Conservation (phyloP, 805 yeast genomes). For the Blastobotrys attinorum region DNA sequence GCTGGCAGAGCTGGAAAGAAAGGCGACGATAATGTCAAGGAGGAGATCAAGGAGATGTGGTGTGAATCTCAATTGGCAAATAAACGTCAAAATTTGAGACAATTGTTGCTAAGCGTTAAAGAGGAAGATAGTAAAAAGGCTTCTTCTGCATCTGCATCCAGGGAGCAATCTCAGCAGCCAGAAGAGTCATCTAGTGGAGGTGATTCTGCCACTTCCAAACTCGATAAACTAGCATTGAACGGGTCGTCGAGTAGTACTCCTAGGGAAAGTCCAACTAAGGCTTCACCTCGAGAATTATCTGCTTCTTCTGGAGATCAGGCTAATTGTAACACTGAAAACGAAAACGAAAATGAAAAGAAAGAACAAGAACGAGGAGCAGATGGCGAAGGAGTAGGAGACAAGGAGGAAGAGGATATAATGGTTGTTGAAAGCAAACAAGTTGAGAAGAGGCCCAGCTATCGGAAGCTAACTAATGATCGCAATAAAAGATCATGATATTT, state of each 20-base stretch:
- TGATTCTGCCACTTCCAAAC: background rate
- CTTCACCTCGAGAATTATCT: background rate
- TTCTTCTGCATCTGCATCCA: background rate
- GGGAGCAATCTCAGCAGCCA: too few species aligned
- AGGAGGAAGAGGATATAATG: background rate
- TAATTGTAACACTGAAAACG: too few species aligned
- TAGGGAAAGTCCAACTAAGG: background rate
- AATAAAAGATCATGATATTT: too few species aligned
- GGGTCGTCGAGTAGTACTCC: too few species aligned
- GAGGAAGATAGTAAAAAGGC: background rate
- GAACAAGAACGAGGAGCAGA: background rate
- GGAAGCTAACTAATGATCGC: too few species aligned
- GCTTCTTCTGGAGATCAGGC: too few species aligned
- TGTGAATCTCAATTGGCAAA: background rate
- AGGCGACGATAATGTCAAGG: background rate
- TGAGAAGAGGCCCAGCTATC: background rate
- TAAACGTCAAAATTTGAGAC: conserved; percentile 1
- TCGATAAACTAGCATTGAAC: too few species aligned
- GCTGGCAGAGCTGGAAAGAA: conserved; percentile 4
- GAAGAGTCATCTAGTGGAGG: background rate
- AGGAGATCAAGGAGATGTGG: conserved; percentile 4
- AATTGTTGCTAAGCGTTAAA: background rate
- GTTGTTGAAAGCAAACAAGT: background rate
- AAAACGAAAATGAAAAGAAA: too few species aligned
- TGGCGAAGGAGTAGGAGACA: background rate